A percentile compares a stretch with the other conserved stretches of the same genome.
phyloP scores from a whole-genome alignment of 2,329 filamentous ascomycete genomes.

The Pseudogymnoascus sp. region DNA sequence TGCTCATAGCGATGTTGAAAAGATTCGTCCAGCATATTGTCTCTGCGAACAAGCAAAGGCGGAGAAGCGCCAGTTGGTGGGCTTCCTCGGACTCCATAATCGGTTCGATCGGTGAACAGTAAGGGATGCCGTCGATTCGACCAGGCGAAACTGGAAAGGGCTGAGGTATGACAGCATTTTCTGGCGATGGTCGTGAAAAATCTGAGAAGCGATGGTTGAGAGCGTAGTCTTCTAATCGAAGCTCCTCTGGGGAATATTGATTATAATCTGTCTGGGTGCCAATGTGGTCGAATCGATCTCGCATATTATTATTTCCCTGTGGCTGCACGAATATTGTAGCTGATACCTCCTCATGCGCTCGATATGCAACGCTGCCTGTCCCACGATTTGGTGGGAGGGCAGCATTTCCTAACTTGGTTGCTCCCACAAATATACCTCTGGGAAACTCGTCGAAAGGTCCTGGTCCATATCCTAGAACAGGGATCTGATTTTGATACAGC shows the following conservation, averaged over 20 bases:
- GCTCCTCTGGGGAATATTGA: background rate
- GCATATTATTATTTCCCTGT: background rate
- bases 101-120: background rate
- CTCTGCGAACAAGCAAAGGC: slow-evolving; percentile 17
- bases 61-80: slow-evolving; percentile 15
- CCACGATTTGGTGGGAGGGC: background rate
- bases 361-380: background rate
- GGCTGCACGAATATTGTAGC: background rate
- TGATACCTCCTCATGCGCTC: background rate
- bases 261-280: background rate
- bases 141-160: background rate
- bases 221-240: slow-evolving; percentile 2
- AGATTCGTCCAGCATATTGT: slow-evolving; percentile 14
- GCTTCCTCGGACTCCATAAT: slow-evolving; percentile 1
- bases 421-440: background rate
- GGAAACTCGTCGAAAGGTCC: background rate
- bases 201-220: background rate
- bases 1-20: slow-evolving; percentile 16
- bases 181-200: background rate
- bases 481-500: slow-evolving; percentile 17
- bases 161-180: background rate
- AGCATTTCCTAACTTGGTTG: background rate
- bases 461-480: background rate
- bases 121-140: background rate
- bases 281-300: background rate